Base-by-base conservation (phyloP, 2,329 filamentous ascomycete genomes). In the Pseudopyrenochaeta lycopersici region DNA sequence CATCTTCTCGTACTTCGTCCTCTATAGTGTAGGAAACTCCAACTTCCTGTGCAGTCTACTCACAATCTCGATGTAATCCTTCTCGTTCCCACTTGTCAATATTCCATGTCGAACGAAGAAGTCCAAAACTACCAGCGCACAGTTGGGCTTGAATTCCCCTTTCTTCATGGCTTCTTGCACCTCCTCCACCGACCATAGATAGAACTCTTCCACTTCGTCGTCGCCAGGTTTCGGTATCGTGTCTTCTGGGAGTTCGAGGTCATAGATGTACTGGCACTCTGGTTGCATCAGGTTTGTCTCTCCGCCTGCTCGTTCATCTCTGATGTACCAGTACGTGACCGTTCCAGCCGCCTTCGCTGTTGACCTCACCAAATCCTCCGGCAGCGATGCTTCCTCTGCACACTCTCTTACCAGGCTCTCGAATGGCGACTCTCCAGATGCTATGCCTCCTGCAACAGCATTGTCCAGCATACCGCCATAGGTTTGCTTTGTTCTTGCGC, bases 381-480 rank as follows among this genome's bases (percentile, higher is more conserved):
- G 84, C 17, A 99, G 78, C 32, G 88, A 90, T 1, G 95, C 96
- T 74, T 99, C 95, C 77, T 99, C 95, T 60, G 88, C 88, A 2
- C 89, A 89, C 77, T 99, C 95, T 48, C 94, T 86, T 17, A 97
- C 83, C 46, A 97, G 79, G 72, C 90, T 92, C 70, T 94, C 92
- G 43, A 92, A 89, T 0, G 91, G 90, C 18, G 83, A 83, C 74
- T 97, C 93, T 12, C 88, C 90, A 0, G 91, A 90, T 73, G 89
- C 88, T 63, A 98, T 88, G 0, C 92, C 91, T 2, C 91, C 91
- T 0, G 93, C 95, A 6, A 96, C 95, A 1, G 92, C 92, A 75
- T 98, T 99, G 76, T 99, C 95, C 62, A 99, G 81, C 81, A 97
- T 93, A n/a, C 90, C 85, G 0, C 90, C 89, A 71, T 94, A 99